Percentiles rank a stretch among this genome's conserved stretches.
phyloP scores from a whole-genome alignment of 257 asterid genomes.

The Fraxinus anomala region DNA sequence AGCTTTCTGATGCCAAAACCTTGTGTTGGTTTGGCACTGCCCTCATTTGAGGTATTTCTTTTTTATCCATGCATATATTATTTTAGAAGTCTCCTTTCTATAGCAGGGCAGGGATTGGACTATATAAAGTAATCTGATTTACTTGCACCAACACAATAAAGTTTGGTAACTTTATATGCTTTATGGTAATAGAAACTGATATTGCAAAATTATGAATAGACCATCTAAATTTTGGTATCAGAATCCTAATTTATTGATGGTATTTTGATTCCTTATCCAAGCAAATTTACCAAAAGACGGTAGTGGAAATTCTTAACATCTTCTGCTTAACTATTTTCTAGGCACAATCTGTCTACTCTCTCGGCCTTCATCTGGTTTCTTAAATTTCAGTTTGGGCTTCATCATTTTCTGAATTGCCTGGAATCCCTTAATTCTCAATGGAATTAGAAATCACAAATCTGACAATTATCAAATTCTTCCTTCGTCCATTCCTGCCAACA shows the following conservation, averaged over 20 bases:
- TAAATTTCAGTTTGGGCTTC: background rate
- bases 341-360: background rate
- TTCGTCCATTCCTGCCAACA: background rate
- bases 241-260: background rate
- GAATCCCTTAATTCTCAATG: background rate
- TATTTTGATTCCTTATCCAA: background rate
- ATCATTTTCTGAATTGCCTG: background rate
- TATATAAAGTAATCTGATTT: background rate
- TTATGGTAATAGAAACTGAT: background rate
- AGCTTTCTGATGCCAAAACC: slow-evolving; percentile 34
- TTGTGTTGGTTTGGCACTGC: slow-evolving; percentile 41
- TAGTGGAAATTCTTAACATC: background rate
- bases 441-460: background rate
- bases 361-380: background rate
- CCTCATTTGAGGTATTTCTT: slow-evolving; percentile 54
- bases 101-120: background rate
- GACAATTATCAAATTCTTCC: background rate
- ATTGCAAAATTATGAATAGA: background rate
- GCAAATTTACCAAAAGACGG: background rate
- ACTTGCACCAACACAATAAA: background rate
- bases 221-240: background rate
- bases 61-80: slow-evolving; percentile 10
- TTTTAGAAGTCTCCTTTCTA: background rate
- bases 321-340: background rate
- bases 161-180: background rate